phyloP scores from a whole-genome alignment of 192 early-diverging fungal genomes.

The Podila clonocystis region DNA sequence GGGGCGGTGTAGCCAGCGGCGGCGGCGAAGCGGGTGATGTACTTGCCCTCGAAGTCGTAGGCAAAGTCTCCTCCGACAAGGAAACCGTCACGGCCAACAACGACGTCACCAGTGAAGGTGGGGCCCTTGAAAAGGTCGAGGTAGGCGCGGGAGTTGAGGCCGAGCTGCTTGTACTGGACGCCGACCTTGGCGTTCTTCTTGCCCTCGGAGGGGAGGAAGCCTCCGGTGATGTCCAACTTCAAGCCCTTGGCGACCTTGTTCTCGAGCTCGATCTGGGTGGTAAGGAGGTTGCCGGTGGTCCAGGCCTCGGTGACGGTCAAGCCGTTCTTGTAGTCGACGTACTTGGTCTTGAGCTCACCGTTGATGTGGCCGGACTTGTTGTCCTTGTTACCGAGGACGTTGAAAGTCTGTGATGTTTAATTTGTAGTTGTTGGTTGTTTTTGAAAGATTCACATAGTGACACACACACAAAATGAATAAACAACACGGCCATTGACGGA shows the following conservation, averaged over 20 bases:
- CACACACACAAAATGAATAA: neutral
- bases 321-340: conserved; percentile 90
- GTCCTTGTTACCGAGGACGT: conserved; percentile 81
- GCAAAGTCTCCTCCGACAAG: conserved; percentile 92
- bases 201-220: conserved; percentile 86
- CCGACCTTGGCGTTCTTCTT: conserved; percentile 84
- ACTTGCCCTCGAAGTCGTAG: conserved; percentile 92
- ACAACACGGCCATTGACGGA: neutral
- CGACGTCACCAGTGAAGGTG: conserved; percentile 87
- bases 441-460: neutral
- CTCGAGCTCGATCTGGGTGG: conserved; percentile 90
- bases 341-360: conserved; percentile 98
- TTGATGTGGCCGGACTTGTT: conserved; percentile 92
- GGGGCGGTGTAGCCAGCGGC: conserved; percentile 87
- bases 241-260: conserved; percentile 96
- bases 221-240: conserved; percentile 90
- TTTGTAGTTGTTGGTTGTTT: neutral
- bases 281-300: conserved; percentile 94
- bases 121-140: conserved; percentile 97
- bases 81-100: conserved; percentile 90
- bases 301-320: conserved; percentile 95
- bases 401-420: conserved; percentile 26
- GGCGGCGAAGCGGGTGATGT: conserved; percentile 86
- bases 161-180: conserved; percentile 96
- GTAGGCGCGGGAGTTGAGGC: conserved; percentile 87